Percentiles rank a stretch among this genome's conserved stretches.
phyloP scores from a whole-genome alignment of 1,284 basidiomycete species.

The Malassezia vespertilionis region DNA sequence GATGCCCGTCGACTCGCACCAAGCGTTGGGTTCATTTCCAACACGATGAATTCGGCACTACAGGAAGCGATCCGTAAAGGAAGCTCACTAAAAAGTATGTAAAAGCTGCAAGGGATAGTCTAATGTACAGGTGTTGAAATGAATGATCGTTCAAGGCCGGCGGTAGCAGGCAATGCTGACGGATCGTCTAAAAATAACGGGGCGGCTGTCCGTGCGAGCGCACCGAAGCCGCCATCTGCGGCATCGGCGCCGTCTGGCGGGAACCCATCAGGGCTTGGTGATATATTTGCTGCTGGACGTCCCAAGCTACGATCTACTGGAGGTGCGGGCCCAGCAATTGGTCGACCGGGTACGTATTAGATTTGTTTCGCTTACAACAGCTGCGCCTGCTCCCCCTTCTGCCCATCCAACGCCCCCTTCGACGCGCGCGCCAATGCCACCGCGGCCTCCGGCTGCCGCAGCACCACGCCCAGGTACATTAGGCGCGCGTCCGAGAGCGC shows the following conservation, averaged over 20 bases:
- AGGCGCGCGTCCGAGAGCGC: neutral
- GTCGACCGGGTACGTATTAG: neutral
- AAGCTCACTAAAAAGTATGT: constrained; percentile 31
- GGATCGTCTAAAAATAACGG: too few relatives aligned
- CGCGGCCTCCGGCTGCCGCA: constrained; percentile 2
- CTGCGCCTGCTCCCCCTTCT: neutral
- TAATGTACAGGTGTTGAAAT: constrained; percentile 22
- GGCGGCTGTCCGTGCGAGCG: constrained; percentile 7
- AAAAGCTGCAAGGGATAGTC: neutral
- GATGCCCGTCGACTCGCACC: neutral
- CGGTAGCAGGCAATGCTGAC: constrained; percentile 16
- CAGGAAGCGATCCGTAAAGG: constrained; percentile 33
- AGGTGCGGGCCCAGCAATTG: neutral
- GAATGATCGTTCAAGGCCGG: constrained; percentile 24
- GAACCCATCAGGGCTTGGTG: constrained; percentile 57
- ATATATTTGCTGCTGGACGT: constrained; percentile 77
- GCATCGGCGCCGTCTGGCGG: constrained; percentile 14
- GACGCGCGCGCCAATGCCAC: neutral
- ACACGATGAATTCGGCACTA: constrained; percentile 32
- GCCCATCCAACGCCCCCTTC: constrained; percentile 1
- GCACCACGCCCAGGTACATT: constrained; percentile 8
- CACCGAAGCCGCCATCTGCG: constrained; percentile 10
- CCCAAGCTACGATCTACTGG: constrained; percentile 61
- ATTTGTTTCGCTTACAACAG: neutral
- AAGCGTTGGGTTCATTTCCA: neutral